Percentiles rank a stretch among this genome's conserved stretches.
Evolutionary conservation across 2,329 filamentous ascomycete species (phyloP).

Genomic region (Gaeumannomyces tritici): DNA sequence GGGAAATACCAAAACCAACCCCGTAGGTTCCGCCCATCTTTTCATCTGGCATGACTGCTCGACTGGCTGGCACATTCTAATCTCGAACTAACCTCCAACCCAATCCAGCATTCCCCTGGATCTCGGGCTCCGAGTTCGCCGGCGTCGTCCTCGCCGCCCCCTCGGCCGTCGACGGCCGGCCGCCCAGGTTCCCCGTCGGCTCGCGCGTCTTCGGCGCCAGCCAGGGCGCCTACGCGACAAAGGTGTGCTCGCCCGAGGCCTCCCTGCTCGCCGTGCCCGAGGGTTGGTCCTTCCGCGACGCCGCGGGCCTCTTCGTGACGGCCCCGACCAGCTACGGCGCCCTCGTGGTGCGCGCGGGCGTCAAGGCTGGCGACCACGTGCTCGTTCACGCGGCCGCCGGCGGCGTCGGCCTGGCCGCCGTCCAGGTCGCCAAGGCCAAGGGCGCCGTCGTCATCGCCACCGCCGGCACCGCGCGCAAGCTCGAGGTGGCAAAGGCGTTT

Average conservation of each 20-base stretch:
- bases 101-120: conserved; percentile 63
- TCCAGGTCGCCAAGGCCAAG: conserved; percentile 86
- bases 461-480: conserved; percentile 70
- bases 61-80: conserved; percentile 6
- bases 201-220: conserved; percentile 77
- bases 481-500: conserved; percentile 67
- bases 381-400: conserved; percentile 89
- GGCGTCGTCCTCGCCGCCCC: conserved; percentile 56
- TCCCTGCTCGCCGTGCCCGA: conserved; percentile 63
- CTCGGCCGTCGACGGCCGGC: conserved; percentile 23
- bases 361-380: conserved; percentile 76
- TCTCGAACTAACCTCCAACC: background rate
- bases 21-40: conserved; percentile 26
- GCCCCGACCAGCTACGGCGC: conserved; percentile 84
- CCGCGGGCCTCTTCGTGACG: conserved; percentile 84
- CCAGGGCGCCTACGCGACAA: conserved; percentile 80
- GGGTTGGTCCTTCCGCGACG: conserved; percentile 77
- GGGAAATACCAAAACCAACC: conserved; percentile 95
- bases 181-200: conserved; percentile 62
- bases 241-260: conserved; percentile 57
- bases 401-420: conserved; percentile 82
- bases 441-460: conserved; percentile 92
- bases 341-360: conserved; percentile 65
- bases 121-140: conserved; percentile 79
- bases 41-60: background rate